These are phyloP conservation scores for Fusarium sp. DNA, from an alignment of 2,329 filamentous ascomycete genomes.

Conservation along the genomic window DNA sequence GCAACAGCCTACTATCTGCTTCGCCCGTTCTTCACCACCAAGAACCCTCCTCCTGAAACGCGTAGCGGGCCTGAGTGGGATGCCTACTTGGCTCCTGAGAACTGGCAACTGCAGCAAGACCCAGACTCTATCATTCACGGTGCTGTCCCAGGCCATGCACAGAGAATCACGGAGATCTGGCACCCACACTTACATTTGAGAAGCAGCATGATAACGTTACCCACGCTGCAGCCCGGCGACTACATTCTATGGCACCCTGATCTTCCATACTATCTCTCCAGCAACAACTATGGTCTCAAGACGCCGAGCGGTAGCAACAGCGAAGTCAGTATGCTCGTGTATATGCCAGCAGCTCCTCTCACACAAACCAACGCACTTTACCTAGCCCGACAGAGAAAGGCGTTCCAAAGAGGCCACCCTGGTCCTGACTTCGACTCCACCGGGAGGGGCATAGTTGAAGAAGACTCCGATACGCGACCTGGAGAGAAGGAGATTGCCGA, in stretches of 20 bases:
- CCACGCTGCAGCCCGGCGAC: constrained; percentile 64
- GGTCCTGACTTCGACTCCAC: constrained; percentile 67
- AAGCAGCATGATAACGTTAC: constrained; percentile 65
- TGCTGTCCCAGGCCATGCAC: constrained; percentile 67
- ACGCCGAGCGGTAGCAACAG: constrained; percentile 41
- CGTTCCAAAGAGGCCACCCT: constrained; percentile 64
- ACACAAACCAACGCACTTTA: constrained; percentile 69
- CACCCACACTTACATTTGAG: constrained; percentile 66
- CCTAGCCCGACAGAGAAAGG: constrained; percentile 66
- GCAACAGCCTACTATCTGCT: constrained; percentile 83
- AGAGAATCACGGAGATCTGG: constrained; percentile 67
- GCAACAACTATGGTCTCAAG: constrained; percentile 46
- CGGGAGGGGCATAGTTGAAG: constrained; percentile 58
- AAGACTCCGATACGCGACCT: constrained; percentile 60
- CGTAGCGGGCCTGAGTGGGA: constrained; percentile 58
- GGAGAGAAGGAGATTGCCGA: constrained; percentile 63
- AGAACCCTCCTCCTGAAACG: constrained; percentile 53
- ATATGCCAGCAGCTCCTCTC: constrained; percentile 65
- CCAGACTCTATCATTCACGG: constrained; percentile 68
- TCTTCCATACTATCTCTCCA: constrained; percentile 65
- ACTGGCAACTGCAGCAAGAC: constrained; percentile 59
- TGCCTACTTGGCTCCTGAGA: constrained; percentile 59
- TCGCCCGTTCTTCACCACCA: constrained; percentile 64
- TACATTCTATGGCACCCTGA: constrained; percentile 70
- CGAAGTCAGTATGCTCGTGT: constrained; percentile 62